Conservation (phyloP, 345 rosid species). For the Crucihimalaya himalaica region DNA sequence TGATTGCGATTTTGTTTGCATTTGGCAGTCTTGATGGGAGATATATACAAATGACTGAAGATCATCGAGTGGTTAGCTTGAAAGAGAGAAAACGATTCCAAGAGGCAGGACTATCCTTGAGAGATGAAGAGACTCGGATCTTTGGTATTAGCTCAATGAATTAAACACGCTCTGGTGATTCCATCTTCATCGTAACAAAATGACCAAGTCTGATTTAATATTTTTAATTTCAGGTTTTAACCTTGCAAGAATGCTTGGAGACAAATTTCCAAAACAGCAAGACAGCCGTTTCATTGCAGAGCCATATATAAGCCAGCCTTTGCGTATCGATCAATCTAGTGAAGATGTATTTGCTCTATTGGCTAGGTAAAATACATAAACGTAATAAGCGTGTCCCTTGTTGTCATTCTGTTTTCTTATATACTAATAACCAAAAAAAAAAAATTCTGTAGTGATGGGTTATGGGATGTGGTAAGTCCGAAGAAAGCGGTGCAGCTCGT, state of each 20-base stretch:
- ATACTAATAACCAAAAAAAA: not conserved
- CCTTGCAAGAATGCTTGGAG: conserved; percentile 97
- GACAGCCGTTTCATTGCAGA: conserved; percentile 82
- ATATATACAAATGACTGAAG: conserved; percentile 84
- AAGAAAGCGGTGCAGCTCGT: conserved; percentile 80
- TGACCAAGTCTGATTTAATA: not conserved
- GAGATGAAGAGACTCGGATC: conserved; percentile 76
- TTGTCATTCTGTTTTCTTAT: not conserved
- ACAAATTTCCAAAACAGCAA: conserved; percentile 89
- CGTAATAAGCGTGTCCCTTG: not conserved
- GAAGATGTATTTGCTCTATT: conserved; percentile 66
- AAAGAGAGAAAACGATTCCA: conserved; percentile 71
- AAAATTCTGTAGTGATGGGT: conserved; percentile 68
- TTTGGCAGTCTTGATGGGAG: conserved; percentile 70
- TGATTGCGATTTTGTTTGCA: conserved; percentile 28
- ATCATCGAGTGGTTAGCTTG: conserved; percentile 73
- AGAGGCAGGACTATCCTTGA: conserved; percentile 69
- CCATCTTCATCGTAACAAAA: not conserved
- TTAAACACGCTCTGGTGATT: not conserved
- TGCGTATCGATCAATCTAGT: conserved; percentile 53
- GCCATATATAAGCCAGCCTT: conserved; percentile 77
- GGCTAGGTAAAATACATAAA: conserved; percentile 65
- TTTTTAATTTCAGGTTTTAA: conserved; percentile 65
- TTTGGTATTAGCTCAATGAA: conserved; percentile 52
- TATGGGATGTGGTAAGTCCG: conserved; percentile 85